Base-by-base conservation (phyloP, 805 yeast genomes). In the Osmozyma mogii region DNA sequence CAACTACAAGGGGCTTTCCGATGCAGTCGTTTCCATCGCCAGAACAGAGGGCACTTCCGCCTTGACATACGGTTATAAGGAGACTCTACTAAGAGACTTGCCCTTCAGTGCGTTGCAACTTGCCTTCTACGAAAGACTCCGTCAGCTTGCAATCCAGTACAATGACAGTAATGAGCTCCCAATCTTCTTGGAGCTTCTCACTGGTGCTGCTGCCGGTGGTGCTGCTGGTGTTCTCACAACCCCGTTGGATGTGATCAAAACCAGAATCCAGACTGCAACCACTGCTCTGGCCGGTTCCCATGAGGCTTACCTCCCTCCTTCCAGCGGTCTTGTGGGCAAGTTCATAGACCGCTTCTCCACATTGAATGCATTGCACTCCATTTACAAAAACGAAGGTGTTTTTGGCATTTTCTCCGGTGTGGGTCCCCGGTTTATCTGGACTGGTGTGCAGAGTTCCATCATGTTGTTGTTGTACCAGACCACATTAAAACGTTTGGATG, bases 131-230 rank as follows among this genome's bases (percentile, higher is more conserved):
- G 98, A 92, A 55, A 72, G 75, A 49, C 79, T 81, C 43, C 66
- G 94, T 45, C 67, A 70, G 38, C 55, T 60, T 44, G 85, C 89
- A 1, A 76, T 62, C 6, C 31, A 39, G 14, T 62, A 54, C 34
- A 47, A 62, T 31, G 36, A 36, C 8, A 19, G 46, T 37, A 52
- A 58, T 12, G 76, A 72, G 26, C 54, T 83, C 30, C 70, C 80
- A 1, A 54, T 80, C 6, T 31, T 64, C 4, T 54, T 70, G 23
- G 98, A 92, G 54, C 61, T 92, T 16, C 37, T 70, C 9, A 87
- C 96, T 0, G 99, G 99, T 32, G 97, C 96, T 1, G 77, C 84
- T 0, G 97, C 98, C 2, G 96, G 96, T 41, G 95, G 95, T 0
- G 57, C 87, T 16, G 94, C 96, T 1, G 96, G 96, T 1, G 68